These are phyloP conservation scores for Byssochlamys sp. DNA, from an alignment of 2,329 filamentous ascomycete species.

Conservation along the genomic window DNA sequence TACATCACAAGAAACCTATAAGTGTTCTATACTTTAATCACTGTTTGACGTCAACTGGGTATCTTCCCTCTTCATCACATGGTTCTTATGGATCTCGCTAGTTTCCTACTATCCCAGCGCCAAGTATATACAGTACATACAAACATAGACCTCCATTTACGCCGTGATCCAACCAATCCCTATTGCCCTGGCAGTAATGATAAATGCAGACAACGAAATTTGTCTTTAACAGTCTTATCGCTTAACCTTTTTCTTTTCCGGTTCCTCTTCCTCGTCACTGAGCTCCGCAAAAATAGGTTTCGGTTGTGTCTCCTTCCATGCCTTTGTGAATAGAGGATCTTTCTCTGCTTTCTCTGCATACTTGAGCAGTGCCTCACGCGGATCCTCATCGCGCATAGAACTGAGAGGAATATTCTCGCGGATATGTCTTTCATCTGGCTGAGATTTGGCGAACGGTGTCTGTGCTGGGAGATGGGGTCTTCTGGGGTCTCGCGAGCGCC, in stretches of 20 bases:
- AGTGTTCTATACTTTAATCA: no score
- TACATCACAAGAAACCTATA: no score
- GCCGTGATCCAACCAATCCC: neutral
- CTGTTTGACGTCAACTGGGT: no score
- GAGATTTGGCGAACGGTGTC: constrained; percentile 82
- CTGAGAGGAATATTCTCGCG: constrained; percentile 80
- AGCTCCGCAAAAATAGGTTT: constrained; percentile 82
- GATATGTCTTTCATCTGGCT: constrained; percentile 83
- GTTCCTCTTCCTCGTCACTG: constrained; percentile 66
- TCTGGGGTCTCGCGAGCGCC: constrained; percentile 67
- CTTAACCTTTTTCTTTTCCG: constrained; percentile 52
- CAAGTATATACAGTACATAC: neutral
- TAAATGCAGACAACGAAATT: neutral
- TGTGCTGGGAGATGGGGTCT: constrained; percentile 73
- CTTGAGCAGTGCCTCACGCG: constrained; percentile 82
- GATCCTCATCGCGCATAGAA: constrained; percentile 91
- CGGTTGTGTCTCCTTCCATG: constrained; percentile 85
- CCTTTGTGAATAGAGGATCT: constrained; percentile 87
- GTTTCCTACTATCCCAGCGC: neutral
- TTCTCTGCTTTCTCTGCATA: constrained; percentile 89
- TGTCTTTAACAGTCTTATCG: constrained; percentile 13
- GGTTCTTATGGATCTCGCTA: neutral
- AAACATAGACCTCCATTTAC: neutral
- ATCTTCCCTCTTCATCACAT: neutral
- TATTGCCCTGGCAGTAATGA: neutral